Conservation (phyloP, 2,329 filamentous ascomycete genomes). For the Epichloe amarillans region DNA sequence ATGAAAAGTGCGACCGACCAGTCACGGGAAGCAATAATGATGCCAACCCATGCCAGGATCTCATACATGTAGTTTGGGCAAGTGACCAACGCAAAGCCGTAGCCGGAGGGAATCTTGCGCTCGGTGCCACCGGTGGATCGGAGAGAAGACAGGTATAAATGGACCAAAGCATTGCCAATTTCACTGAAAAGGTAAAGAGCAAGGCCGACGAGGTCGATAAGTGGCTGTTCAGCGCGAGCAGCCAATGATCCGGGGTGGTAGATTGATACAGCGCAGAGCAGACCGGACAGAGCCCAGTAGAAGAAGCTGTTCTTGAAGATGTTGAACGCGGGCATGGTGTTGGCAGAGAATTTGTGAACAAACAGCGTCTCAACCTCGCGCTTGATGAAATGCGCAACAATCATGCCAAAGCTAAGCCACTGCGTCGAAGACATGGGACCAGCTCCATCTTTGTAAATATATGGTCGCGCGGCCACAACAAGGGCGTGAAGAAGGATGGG, state of each 20-base stretch:
- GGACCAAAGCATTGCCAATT: constrained; percentile 65
- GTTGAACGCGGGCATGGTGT: constrained; percentile 83
- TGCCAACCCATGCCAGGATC: constrained; percentile 69
- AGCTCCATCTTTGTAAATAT: constrained; percentile 35
- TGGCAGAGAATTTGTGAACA: constrained; percentile 86
- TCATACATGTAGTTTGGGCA: constrained; percentile 98
- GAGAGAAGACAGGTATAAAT: constrained; percentile 65
- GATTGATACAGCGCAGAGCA: constrained; percentile 71
- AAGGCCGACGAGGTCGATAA: constrained; percentile 53
- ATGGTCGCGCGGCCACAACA: constrained; percentile 57
- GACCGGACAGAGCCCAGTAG: constrained; percentile 79
- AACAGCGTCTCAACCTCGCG: constrained; percentile 91
- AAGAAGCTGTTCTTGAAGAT: constrained; percentile 92
- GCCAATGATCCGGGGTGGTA: constrained; percentile 65
- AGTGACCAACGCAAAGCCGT: constrained; percentile 77
- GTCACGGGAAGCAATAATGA: constrained; percentile 68
- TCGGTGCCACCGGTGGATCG: constrained; percentile 70
- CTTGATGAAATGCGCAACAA: constrained; percentile 80
- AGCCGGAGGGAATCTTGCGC: constrained; percentile 73
- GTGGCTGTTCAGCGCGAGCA: constrained; percentile 33
- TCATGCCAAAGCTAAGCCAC: constrained; percentile 57
- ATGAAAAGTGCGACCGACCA: constrained; percentile 69
- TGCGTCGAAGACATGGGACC: constrained; percentile 52
- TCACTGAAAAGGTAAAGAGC: constrained; percentile 67
- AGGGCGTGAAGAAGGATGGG: constrained; percentile 78